phyloP scores from a whole-genome alignment of 2,329 filamentous ascomycete genomes.

The Pezizomycotina sp. region DNA sequence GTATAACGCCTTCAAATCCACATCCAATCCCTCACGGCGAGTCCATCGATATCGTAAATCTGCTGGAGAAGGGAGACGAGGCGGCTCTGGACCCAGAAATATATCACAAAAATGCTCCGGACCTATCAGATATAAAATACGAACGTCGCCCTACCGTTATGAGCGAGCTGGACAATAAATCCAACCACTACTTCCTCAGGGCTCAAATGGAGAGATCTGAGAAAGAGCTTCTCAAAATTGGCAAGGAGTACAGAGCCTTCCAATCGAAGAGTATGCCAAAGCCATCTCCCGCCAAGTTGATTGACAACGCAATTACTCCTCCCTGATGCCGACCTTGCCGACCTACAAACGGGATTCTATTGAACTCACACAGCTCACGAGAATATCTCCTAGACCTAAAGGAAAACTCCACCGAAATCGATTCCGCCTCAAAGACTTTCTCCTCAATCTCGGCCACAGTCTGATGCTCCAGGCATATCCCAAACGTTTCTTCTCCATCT shows the following conservation, averaged over 20 bases:
- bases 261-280: slow-evolving; percentile 3
- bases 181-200: slow-evolving; percentile 48
- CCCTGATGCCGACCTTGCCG: too few relatives aligned
- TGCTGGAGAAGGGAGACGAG: slow-evolving; percentile 54
- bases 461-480: too few relatives aligned
- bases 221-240: slow-evolving; percentile 28
- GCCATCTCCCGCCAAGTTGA: slow-evolving; percentile 24
- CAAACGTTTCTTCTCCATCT: too few relatives aligned
- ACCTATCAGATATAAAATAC: slow-evolving; percentile 45
- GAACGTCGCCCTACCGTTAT: slow-evolving; percentile 61
- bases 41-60: slow-evolving; percentile 61
- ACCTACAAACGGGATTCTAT: too few relatives aligned
- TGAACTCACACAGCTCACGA: too few relatives aligned
- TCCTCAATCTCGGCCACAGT: too few relatives aligned
- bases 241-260: slow-evolving; percentile 20
- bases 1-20: slow-evolving; percentile 73
- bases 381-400: too few relatives aligned
- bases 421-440: too few relatives aligned
- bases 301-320: slow-evolving; percentile 22
- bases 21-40: slow-evolving; percentile 68
- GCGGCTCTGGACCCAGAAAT: slow-evolving; percentile 45
- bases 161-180: slow-evolving; percentile 43
- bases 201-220: slow-evolving; percentile 63
- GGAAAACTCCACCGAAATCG: too few relatives aligned
- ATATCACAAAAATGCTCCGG: slow-evolving; percentile 4